Conservation (phyloP, 192 early-diverging fungal species). For the Coemansia sp. region DNA sequence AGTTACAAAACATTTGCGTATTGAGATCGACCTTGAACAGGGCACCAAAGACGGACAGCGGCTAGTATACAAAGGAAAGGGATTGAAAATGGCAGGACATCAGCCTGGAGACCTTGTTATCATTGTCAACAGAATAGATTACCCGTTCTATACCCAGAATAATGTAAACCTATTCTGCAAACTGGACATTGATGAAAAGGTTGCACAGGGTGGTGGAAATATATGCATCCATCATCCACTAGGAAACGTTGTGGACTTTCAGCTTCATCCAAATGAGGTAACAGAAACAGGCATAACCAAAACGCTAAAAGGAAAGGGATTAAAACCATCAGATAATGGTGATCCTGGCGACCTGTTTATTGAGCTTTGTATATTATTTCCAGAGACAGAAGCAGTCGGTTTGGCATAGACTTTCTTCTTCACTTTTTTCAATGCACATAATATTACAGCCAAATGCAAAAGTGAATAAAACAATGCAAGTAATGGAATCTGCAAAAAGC, state of each 20-base stretch:
- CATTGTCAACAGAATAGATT: conserved; percentile 28
- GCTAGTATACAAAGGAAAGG: conserved; percentile 24
- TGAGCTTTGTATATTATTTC: conserved; percentile 19
- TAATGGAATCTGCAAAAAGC: no score
- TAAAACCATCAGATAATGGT: conserved; percentile 3
- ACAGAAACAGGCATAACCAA: conserved; percentile 13
- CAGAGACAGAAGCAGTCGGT: conserved; percentile 10
- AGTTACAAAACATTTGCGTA: conserved; percentile 14
- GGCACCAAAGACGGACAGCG: conserved; percentile 24
- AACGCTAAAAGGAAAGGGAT: conserved; percentile 15
- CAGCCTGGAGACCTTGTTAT: conserved; percentile 26
- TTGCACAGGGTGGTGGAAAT: conserved; percentile 18
- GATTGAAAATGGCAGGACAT: not conserved
- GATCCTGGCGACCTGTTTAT: conserved; percentile 17
- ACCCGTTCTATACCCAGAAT: conserved; percentile 18
- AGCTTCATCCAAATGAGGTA: conserved; percentile 20
- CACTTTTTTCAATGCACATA: not conserved
- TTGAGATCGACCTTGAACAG: conserved; percentile 21
- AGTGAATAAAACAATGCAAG: no score
- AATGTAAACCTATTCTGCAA: conserved; percentile 15
- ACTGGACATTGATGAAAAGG: conserved; percentile 21
- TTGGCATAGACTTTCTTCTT: conserved; percentile 8
- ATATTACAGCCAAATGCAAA: no score
- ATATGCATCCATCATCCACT: conserved; percentile 28
- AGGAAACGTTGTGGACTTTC: conserved; percentile 17